These are phyloP conservation scores for Candida fluviatilis DNA, from an alignment of 805 yeast genomes.

Conservation along the genomic window DNA sequence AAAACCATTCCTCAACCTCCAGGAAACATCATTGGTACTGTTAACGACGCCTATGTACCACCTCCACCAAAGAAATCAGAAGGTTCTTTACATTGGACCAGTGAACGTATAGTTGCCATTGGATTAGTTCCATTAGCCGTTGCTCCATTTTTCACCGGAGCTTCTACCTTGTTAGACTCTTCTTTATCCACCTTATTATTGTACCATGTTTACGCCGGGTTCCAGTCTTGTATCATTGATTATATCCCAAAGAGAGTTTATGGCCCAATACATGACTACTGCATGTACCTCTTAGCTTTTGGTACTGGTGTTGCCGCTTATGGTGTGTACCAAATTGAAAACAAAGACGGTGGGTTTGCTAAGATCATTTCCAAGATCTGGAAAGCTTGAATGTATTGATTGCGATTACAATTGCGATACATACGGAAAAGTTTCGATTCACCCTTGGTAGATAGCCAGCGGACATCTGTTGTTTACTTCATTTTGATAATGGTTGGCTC, in stretches of 20 bases:
- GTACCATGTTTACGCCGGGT: conserved; percentile 66
- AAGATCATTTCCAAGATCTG: conserved; percentile 41
- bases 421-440: background rate
- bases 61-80: conserved; percentile 53
- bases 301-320: conserved; percentile 66
- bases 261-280: conserved; percentile 58
- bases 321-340: conserved; percentile 69
- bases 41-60: conserved; percentile 65
- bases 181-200: conserved; percentile 51
- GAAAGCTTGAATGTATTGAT: conserved; percentile 24
- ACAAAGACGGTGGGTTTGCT: conserved; percentile 60
- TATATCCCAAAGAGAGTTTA: conserved; percentile 74
- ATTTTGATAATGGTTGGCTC: too few species aligned
- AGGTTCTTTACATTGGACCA: conserved; percentile 74
- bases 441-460: background rate
- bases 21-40: conserved; percentile 66
- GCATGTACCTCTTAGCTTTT: conserved; percentile 55
- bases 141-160: conserved; percentile 56
- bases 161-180: conserved; percentile 53
- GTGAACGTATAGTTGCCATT: conserved; percentile 58
- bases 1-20: conserved; percentile 66
- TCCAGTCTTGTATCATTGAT: conserved; percentile 73
- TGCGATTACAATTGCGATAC: background rate
- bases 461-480: too few species aligned
- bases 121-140: conserved; percentile 61